Evolutionary conservation across 805 yeast genomes (phyloP), one percentile per base, ranked within the genome.

Genomic region (Saccharomyces jurei): DNA sequence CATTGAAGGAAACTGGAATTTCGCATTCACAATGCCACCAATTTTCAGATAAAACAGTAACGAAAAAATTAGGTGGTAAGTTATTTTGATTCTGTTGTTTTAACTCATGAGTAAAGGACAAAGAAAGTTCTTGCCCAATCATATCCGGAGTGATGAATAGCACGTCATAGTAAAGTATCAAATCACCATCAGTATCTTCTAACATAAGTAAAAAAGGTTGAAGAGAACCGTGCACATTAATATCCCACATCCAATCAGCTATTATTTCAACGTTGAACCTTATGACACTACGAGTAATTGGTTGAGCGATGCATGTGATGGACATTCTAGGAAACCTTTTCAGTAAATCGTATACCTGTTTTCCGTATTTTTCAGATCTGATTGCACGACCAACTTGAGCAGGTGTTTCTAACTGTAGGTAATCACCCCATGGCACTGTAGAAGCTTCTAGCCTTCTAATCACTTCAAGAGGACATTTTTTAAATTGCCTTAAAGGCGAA

Each of bases 401-500:
- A 1, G 90, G 81, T 41, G 81, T 79, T 2, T 74, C 69, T 29
- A 94, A 70, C 27, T 79, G 76, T 58, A 92, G 79, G 63, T 89
- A 92, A 36, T 86, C 82, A 22, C 51, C 46, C 90, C 96, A 94
- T 0, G 97, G 96, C 56, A 89, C 71, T 59, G 83, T 83, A 0
- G 96, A 86, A 22, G 83, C 79, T 68, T 94, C 99, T 0, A 89
- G 81, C 48, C 84, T 83, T 54, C 77, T 77, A 6, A 94, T 78
- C 3, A 91, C 77, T 54, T 86, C 94, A 0, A 59, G 54, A 0
- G 96, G 94, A 32, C 86, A 87, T n/a, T 70, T 65, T 0, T 80
- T 76, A 65, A 88, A 89, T 65, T 94, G 98, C 55, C 97, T 76
- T 53, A 94, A 79, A 0, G 98, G 97, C 0, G 96, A 82, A 58